Percentiles rank a stretch among this genome's conserved stretches.
Conservation (phyloP, 1,284 basidiomycete species). For the Pterula multifida region DNA sequence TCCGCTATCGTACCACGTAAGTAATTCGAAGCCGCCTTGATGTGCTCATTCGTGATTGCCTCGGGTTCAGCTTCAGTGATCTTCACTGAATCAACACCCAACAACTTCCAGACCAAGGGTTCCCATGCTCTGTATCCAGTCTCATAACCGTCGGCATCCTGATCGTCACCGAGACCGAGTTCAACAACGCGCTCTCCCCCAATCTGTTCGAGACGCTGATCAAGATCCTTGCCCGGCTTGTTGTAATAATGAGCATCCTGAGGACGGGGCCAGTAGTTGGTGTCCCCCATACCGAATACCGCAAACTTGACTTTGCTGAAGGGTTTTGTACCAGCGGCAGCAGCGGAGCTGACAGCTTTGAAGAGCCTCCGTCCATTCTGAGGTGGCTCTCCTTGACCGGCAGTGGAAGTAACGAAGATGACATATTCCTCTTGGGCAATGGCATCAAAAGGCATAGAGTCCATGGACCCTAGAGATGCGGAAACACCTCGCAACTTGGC, state of each 20-base stretch:
- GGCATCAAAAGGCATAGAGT: constrained; percentile 68
- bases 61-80: constrained; percentile 91
- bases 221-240: constrained; percentile 90
- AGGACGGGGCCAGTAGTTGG: constrained; percentile 96
- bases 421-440: constrained; percentile 75
- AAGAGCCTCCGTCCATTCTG: constrained; percentile 90
- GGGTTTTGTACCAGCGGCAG: constrained; percentile 39
- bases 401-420: constrained; percentile 86
- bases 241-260: constrained; percentile 98
- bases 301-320: constrained; percentile 60
- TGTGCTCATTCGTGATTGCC: constrained; percentile 98
- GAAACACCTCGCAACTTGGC: constrained; percentile 82
- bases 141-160: constrained; percentile 92
- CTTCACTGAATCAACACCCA: constrained; percentile 87
- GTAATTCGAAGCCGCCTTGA: constrained; percentile 95
- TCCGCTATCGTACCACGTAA: constrained; percentile 92
- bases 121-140: constrained; percentile 98
- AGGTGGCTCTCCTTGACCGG: constrained; percentile 97
- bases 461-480: constrained; percentile 60
- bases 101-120: constrained; percentile 83
- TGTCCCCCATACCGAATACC: constrained; percentile 96
- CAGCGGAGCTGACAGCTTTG: constrained; percentile 74
- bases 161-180: constrained; percentile 90
- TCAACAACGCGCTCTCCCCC: constrained; percentile 64
- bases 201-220: constrained; percentile 63